A percentile compares a stretch with the other conserved stretches of the same genome.
Conservation (phyloP, 2,329 filamentous ascomycete genomes). For the Metarhizium album region DNA sequence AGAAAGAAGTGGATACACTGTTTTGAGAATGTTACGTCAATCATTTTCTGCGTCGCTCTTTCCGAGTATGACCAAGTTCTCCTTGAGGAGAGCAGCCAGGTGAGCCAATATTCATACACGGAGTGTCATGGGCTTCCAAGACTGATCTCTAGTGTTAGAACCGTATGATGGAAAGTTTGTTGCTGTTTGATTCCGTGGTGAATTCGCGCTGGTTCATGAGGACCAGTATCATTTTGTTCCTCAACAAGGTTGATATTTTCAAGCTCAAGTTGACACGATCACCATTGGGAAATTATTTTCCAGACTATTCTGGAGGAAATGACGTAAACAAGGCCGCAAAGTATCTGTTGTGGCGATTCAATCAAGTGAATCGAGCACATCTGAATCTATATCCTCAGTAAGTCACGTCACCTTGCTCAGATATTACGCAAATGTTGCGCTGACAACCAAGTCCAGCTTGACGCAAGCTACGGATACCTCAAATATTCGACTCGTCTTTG, state of each 20-base stretch:
- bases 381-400: conserved; percentile 97
- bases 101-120: conserved; percentile 29
- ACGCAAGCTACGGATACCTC: conserved; percentile 98
- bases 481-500: conserved; percentile 95
- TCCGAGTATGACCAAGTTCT: conserved; percentile 98
- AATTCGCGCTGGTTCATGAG: conserved; percentile 99
- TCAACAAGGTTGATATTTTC: conserved; percentile 99
- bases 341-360: conserved; percentile 96
- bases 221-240: conserved; percentile 95
- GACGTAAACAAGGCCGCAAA: conserved; percentile 98
- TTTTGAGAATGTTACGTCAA: conserved; percentile 98
- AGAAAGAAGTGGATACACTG: conserved; percentile 99
- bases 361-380: conserved; percentile 94
- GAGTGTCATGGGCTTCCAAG: neutral
- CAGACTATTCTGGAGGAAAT: conserved; percentile 93
- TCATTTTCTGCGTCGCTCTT: conserved; percentile 96
- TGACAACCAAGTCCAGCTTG: conserved; percentile 44
- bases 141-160: conserved; percentile 48
- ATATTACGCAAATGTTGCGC: neutral
- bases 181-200: conserved; percentile 95
- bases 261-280: conserved; percentile 86
- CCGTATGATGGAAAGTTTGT: conserved; percentile 97
- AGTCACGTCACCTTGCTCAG: conserved; percentile 23
- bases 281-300: conserved; percentile 89
- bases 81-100: conserved; percentile 93